phyloP scores from a whole-genome alignment of 768 basidiomycete genomes.

The Leccinum disarticulatum region DNA sequence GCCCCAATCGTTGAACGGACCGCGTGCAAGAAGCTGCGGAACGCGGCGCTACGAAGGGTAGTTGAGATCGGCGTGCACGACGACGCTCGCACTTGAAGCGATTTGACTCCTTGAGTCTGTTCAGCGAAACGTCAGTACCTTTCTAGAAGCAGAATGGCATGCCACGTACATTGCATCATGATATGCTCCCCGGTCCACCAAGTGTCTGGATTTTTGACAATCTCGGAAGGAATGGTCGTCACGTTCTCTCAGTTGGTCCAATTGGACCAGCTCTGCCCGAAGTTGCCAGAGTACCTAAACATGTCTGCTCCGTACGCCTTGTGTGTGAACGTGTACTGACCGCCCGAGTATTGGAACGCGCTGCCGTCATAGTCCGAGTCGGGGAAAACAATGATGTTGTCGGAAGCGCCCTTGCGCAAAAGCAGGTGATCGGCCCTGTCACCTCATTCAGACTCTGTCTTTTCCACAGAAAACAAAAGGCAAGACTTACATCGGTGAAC shows the following conservation, averaged over 20 bases:
- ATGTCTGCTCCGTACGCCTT: slow-evolving; percentile 82
- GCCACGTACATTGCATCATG: slow-evolving; percentile 77
- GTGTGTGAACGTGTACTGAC: slow-evolving; percentile 76
- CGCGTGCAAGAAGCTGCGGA: slow-evolving; percentile 85
- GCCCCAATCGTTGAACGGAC: slow-evolving; percentile 91
- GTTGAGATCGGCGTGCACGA: slow-evolving; percentile 78
- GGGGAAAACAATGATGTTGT: slow-evolving; percentile 86
- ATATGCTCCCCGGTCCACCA: slow-evolving; percentile 88
- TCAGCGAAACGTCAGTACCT: slow-evolving; percentile 4
- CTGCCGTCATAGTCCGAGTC: slow-evolving; percentile 70
- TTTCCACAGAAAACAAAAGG: background rate
- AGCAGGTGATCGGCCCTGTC: slow-evolving; percentile 71
- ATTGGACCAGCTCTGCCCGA: slow-evolving; percentile 77
- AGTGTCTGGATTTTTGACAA: slow-evolving; percentile 46
- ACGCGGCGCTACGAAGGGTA: slow-evolving; percentile 67
- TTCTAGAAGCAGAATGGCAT: background rate
- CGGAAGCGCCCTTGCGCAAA: slow-evolving; percentile 70
- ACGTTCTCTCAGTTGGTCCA: slow-evolving; percentile 81
- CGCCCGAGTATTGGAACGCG: slow-evolving; percentile 56
- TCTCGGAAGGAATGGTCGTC: slow-evolving; percentile 57
- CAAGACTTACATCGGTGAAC: slow-evolving; percentile 54
- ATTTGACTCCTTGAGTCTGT: slow-evolving; percentile 75
- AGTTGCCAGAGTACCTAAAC: slow-evolving; percentile 87
- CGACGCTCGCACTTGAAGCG: slow-evolving; percentile 58
- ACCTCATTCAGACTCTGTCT: slow-evolving; percentile 5